These are phyloP conservation scores for Colletotrichum incanum DNA, from an alignment of 2,329 filamentous ascomycete species.

Conservation along the genomic window DNA sequence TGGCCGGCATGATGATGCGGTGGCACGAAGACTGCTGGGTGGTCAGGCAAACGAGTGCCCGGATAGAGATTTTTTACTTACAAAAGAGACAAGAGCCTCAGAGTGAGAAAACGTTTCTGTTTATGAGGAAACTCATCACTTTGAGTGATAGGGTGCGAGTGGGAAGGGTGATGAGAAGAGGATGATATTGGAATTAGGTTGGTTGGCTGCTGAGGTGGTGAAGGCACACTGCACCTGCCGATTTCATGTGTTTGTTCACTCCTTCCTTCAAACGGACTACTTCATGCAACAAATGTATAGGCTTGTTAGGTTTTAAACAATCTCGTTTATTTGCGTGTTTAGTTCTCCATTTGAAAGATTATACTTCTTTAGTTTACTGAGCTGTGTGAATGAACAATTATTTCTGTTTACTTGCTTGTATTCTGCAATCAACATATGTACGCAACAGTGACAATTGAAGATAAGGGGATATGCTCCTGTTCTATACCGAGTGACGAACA, in stretches of 20 bases:
- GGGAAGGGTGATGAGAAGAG: neutral
- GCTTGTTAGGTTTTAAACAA: neutral
- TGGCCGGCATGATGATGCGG: conserved; percentile 9
- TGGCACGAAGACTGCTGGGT: neutral
- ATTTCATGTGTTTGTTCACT: neutral
- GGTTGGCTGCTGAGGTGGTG: neutral
- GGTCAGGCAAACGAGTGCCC: neutral
- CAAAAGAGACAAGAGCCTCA: neutral
- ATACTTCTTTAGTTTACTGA: neutral
- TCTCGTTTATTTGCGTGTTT: neutral
- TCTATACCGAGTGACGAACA: neutral
- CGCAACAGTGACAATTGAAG: neutral
- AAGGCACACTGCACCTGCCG: neutral
- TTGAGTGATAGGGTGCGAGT: too few species aligned
- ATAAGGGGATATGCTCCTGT: fast-evolving
- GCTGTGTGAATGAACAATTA: neutral
- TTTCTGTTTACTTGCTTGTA: neutral
- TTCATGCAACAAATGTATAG: too few species aligned
- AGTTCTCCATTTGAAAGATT: too few species aligned
- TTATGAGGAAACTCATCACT: too few species aligned
- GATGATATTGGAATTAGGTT: neutral
- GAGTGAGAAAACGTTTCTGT: too few species aligned
- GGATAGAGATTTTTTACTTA: neutral
- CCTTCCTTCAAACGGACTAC: neutral
- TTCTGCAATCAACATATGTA: neutral